Evolutionary conservation across 257 asterid genomes (phyloP), one percentile per base, ranked within the genome.

Genomic region (Striga asiatica): DNA sequence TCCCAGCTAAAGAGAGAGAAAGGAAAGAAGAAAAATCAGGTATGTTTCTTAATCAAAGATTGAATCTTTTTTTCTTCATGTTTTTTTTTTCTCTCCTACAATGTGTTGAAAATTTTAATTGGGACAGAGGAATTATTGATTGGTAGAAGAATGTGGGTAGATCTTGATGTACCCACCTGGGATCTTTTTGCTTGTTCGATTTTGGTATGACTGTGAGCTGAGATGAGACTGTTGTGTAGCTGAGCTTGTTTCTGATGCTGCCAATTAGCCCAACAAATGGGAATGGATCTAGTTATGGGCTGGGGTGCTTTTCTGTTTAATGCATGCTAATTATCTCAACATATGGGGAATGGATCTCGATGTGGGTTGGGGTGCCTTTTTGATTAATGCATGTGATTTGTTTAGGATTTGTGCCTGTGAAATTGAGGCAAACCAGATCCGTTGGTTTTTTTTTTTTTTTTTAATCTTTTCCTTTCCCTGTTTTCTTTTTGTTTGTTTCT

Each of bases 31-130:
- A 25, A 24, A 50, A 48, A 22, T 12, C 20, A 8, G 17, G 12
- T 7, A n/a, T 1, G 45, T 34, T 48, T 51, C 51, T 17, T 43
- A 11, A 46, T 17, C 45, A 47, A 54, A 71, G 77, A 73, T 71
- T 56, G 52, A 13, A 6, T 6, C 4, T 39, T 39, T n/a, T 12
- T 12, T 17, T 23, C n/a, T 21, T 5, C 19, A 2, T 22, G 18
- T 56, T 37, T 14, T 1, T 12, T 1, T 39, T n/a, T n/a, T n/a
- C n/a, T 14, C 13, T 5, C 5, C 20, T 6, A 1, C 16, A 4
- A 12, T 1, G 4, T 4, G 16, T 41, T 18, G 3, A 9, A 6
- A 9, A 12, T 50, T 17, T 6, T 4, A 13, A 9, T 50, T 4
- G 6, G n/a, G 12, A 6, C 7, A 10, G 34, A 47, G 27, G 22